Conservation (phyloP, 2,329 filamentous ascomycete genomes). For the Orbilia brochopaga region DNA sequence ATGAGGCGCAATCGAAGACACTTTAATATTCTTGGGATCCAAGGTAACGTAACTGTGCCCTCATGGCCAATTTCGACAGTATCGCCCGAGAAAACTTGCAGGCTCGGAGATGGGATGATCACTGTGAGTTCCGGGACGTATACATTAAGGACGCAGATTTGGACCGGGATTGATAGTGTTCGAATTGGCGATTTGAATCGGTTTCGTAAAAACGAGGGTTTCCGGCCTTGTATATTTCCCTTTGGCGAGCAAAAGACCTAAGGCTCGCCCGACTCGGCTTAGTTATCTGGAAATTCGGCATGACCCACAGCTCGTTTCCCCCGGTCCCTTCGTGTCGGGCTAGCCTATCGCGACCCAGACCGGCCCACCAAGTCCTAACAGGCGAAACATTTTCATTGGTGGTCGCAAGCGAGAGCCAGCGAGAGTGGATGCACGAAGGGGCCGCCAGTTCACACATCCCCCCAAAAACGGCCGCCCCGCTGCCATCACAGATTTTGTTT, state of each 20-base stretch:
- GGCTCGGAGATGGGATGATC: no score
- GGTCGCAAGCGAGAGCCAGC: conserved; percentile 24
- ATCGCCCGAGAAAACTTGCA: no score
- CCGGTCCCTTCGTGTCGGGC: conserved; percentile 7
- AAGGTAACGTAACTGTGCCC: neutral
- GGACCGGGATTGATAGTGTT: no score
- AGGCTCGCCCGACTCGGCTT: conserved; percentile 23
- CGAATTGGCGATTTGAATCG: neutral
- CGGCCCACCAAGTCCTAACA: conserved; percentile 32
- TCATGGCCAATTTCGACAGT: no score
- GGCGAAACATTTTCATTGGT: conserved; percentile 35
- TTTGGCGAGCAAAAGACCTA: conserved; percentile 14
- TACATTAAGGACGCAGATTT: no score
- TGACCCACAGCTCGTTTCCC: conserved; percentile 10
- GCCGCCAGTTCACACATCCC: conserved; percentile 20
- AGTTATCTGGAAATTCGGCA: conserved; percentile 33
- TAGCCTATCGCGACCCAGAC: conserved; percentile 33
- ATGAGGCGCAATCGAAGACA: neutral
- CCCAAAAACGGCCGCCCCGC: conserved; percentile 27
- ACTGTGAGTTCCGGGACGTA: no score
- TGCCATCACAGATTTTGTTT: conserved; percentile 36
- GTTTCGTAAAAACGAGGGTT: neutral
- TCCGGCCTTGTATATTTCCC: neutral
- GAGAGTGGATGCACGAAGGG: conserved; percentile 25
- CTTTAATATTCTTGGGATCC: neutral